Evolutionary conservation across 139 green algal genomes (phyloP), one percentile per base, ranked within the genome.

Genomic region (Pycnococcus provasolii): DNA sequence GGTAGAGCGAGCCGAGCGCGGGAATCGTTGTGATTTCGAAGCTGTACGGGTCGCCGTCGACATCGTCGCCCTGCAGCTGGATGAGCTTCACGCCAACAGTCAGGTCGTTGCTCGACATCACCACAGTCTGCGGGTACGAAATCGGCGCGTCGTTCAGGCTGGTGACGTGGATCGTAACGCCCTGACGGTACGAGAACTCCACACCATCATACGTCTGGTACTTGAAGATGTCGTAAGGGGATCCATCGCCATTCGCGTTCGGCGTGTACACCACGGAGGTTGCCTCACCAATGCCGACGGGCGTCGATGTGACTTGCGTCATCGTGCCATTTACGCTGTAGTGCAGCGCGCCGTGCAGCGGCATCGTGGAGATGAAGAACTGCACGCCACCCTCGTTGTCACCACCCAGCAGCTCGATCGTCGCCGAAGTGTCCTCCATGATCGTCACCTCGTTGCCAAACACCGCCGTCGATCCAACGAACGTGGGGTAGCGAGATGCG

Each of bases 201-300:
- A 9, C 11, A 4, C 67, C 67, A 42, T 73, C 60, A 40, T 68
- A 73, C 42, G 55, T 45, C 67, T 73, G 67, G 67, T 73, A 73
- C 67, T 73, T 73, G 58, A 73, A 73, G 57, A 73, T 68, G 47
- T 73, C 67, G 48, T 62, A 61, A 5, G 62, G 62, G 7, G 9
- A 8, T 53, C 67, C 67, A 37, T 42, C 57, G 67, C n/a, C 26
- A 43, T 67, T 45, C 42, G 41, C 5, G 26, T 59, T 55, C 8
- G 67, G 67, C 15, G 59, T 55, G 67, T 73, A 73, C 5, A 53
- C 47, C n/a, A 73, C 67, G 15, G 11, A n/a, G 26, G n/a, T 45
- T 5, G 11, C 58, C 46, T n/a, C 39, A 44, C 5, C 5, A 7
- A 73, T n/a, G 9, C 39, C 39, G 45, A 42, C 50, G 15, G 67